Base-by-base conservation (phyloP, 257 asterid species). In the Petunia axillaris region DNA sequence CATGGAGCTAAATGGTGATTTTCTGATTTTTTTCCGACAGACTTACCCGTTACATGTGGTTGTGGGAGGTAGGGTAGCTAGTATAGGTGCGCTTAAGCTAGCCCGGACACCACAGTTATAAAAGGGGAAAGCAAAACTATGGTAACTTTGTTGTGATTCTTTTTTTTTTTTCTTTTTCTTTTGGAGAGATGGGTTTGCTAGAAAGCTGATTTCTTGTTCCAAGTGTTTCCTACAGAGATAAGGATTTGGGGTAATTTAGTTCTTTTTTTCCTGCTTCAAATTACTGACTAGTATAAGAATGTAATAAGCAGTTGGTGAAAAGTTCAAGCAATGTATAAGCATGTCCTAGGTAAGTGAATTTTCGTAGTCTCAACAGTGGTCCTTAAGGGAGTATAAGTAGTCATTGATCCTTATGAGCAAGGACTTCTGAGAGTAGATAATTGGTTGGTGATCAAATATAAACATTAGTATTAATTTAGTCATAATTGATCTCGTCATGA, bases 321-420 rank as follows among this genome's bases (percentile, higher is more conserved):
- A 70, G 39, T 16, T 9, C 14, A 44, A 70, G 58, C 41, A 16
- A 9, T 35, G 55, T 35, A 11, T 70, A 25, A 70, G 58, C 71
- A 39, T 64, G 48, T 36, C 39, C 67, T 67, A n/a, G 35, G 54
- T 68, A 60, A 60, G 11, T 60, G 58, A 44, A 16, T 68, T 68
- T 44, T 44, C 2, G 9, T 70, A 9, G 46, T 16, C 4, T 70
- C 41, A 70, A 16, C 58, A 46, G 76, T 46, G 41, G 10, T 71
- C 43, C 40, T 71, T 71, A 71, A 71, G 77, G 59, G 59, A 48
- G 77, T 71, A 71, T 16, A 71, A 1, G 11, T 71, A 48, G 60
- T 71, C 10, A 71, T 68, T 71, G 43, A 71, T 71, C 50, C 43
- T 2, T 71, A 25, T 5, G 48, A 71, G 44, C 76, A 68, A 68